Percentiles rank a stretch among this genome's conserved stretches.
Evolutionary conservation across 192 early-diverging fungal genomes (phyloP).

Genomic region (Rhizophagus sp.): DNA sequence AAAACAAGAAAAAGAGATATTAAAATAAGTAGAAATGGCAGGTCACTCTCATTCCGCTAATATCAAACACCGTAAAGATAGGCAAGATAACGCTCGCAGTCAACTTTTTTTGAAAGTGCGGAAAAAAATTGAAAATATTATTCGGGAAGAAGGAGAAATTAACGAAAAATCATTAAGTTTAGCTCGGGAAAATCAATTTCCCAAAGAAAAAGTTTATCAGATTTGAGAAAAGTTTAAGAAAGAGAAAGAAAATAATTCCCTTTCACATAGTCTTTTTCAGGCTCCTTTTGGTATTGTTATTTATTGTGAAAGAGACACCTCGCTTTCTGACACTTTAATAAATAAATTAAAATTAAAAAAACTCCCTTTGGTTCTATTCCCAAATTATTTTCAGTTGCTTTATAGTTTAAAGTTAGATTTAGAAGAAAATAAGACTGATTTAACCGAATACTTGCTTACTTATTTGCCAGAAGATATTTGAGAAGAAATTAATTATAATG

Average conservation of each 20-base stretch:
- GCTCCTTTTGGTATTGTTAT: neutral
- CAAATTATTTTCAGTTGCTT: neutral
- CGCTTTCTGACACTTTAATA: neutral
- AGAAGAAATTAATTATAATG: slow-evolving; percentile 10
- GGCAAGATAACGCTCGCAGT: slow-evolving; percentile 8
- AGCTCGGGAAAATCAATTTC: slow-evolving; percentile 6
- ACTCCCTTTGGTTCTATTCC: neutral
- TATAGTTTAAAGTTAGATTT: slow-evolving; percentile 14
- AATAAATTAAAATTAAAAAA: slow-evolving; percentile 6
- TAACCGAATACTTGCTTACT: neutral
- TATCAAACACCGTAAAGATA: slow-evolving; percentile 4
- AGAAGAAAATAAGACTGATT: neutral
- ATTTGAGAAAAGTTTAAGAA: slow-evolving; percentile 17
- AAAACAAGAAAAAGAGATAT: no score
- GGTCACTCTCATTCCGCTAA: slow-evolving; percentile 9
- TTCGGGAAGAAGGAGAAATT: neutral
- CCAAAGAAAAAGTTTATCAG: slow-evolving; percentile 18
- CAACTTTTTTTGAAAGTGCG: slow-evolving; percentile 10
- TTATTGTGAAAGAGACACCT: neutral
- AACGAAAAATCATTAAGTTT: slow-evolving; percentile 1
- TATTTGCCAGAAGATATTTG: neutral
- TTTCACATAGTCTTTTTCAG: neutral
- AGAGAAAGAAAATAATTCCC: neutral
- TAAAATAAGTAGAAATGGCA: no score
- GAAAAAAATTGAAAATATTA: slow-evolving; percentile 16